Evolutionary conservation across 331 rosid species (phyloP).

Genomic region (Spiraea crenata): DNA sequence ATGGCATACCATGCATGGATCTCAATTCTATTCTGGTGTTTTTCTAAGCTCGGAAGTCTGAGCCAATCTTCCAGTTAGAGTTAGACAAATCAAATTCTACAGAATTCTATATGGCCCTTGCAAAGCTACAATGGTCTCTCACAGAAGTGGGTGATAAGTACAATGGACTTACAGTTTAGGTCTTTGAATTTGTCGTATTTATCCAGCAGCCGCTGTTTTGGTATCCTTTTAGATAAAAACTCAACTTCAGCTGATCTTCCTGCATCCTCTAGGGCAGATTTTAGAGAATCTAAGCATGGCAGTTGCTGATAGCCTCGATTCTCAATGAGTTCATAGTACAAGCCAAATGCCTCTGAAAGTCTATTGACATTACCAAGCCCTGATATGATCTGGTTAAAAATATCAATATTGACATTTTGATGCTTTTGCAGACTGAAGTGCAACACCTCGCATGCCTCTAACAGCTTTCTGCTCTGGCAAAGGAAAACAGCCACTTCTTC

Average conservation of each 20-base stretch:
- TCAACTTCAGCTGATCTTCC: conserved; percentile 55
- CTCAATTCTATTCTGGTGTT: neutral
- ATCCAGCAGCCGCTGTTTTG: conserved; percentile 16
- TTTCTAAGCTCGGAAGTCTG: neutral
- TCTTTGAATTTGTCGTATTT: conserved; percentile 22
- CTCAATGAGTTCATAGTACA: conserved; percentile 63
- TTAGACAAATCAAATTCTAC: no score
- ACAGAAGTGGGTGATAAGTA: neutral
- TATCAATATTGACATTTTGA: conserved; percentile 36
- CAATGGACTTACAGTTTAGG: conserved; percentile 22
- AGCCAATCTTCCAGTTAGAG: no score
- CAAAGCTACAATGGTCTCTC: neutral
- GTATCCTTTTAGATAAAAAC: conserved; percentile 60
- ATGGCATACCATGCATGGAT: neutral
- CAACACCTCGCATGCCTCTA: conserved; percentile 58
- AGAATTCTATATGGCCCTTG: no score
- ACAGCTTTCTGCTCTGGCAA: conserved; percentile 45
- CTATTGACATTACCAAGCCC: conserved; percentile 53
- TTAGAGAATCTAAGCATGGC: conserved; percentile 47
- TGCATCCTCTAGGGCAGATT: conserved; percentile 46
- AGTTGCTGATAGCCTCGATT: conserved; percentile 47
- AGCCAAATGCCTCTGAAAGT: conserved; percentile 62
- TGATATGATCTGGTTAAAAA: conserved; percentile 40
- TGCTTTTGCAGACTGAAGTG: conserved; percentile 49
- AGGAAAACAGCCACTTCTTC: conserved; percentile 55